Conservation (phyloP, 75 land plant species). For the Pinus albicaulis region DNA sequence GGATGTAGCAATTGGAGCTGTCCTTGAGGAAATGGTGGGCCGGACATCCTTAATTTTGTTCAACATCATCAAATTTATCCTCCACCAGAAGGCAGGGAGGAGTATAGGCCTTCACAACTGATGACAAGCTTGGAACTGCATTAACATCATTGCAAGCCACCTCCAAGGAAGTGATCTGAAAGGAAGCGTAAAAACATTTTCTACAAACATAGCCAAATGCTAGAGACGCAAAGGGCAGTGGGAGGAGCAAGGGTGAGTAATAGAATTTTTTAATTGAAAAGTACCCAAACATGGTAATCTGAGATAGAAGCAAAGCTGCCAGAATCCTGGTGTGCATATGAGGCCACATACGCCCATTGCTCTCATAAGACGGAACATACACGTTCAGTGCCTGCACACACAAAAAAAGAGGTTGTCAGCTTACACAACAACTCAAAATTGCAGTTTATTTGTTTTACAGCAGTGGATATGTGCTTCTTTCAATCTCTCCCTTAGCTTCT, state of each 20-base stretch:
- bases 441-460: neutral
- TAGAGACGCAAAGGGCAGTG: constrained; percentile 50
- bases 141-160: constrained; percentile 45
- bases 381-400: constrained; percentile 44
- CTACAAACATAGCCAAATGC: constrained; percentile 49
- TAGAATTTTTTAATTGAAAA: constrained; percentile 60
- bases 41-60: constrained; percentile 50
- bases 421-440: too few relatives aligned
- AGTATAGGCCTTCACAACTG: constrained; percentile 50
- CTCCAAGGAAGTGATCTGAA: constrained; percentile 53
- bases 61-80: constrained; percentile 46
- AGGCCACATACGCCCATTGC: constrained; percentile 94
- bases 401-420: too few relatives aligned
- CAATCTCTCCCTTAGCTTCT: neutral
- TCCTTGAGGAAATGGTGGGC: too few relatives aligned
- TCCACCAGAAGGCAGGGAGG: constrained; percentile 62
- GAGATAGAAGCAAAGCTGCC: constrained; percentile 70
- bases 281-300: constrained; percentile 87
- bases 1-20: too few relatives aligned
- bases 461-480: neutral
- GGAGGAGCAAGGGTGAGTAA: constrained; percentile 44
- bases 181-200: constrained; percentile 35
- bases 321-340: constrained; percentile 69
- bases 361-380: constrained; percentile 78
- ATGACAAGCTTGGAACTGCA: constrained; percentile 46